phyloP scores from a whole-genome alignment of 2,329 filamentous ascomycete species.

The Scytalidium sp. region DNA sequence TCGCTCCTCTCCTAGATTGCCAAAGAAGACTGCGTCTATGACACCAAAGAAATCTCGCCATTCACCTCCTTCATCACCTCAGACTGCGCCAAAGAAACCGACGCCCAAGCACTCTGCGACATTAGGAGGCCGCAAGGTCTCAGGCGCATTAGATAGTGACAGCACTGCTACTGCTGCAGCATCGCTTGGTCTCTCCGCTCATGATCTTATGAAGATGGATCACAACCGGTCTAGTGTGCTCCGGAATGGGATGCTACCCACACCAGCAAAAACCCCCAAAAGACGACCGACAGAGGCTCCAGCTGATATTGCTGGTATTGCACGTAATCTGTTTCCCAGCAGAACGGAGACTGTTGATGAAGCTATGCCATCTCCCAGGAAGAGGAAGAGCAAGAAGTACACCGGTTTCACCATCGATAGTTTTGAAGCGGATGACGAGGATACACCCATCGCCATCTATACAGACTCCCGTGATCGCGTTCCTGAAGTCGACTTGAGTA shows the following conservation, averaged over 20 bases:
- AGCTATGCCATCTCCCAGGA: constrained; percentile 56
- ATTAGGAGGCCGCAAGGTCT: constrained; percentile 45
- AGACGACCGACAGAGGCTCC: constrained; percentile 47
- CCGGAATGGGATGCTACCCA: constrained; percentile 62
- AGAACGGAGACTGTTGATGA: constrained; percentile 44
- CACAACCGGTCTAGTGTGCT: constrained; percentile 12
- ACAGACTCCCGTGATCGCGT: constrained; percentile 78
- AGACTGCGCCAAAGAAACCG: constrained; percentile 22
- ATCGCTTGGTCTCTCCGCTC: constrained; percentile 20
- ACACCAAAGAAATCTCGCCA: constrained; percentile 5
- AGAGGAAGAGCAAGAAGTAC: constrained; percentile 56
- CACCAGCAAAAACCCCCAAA: constrained; percentile 74
- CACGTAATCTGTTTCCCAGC: constrained; percentile 59
- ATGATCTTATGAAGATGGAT: constrained; percentile 15
- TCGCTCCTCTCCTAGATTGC: constrained; percentile 21
- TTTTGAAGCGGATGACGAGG: constrained; percentile 53
- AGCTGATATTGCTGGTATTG: constrained; percentile 50
- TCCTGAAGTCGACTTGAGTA: constrained; percentile 62
- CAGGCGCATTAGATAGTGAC: constrained; percentile 42
- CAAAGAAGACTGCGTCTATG: constrained; percentile 18
- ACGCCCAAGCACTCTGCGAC: constrained; percentile 27
- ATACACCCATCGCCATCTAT: constrained; percentile 64
- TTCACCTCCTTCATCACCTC: constrained; percentile 20
- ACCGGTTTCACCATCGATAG: constrained; percentile 53
- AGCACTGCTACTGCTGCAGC: constrained; percentile 39